phyloP scores from a whole-genome alignment of 306 rosid species.

The Quercus gilva region DNA sequence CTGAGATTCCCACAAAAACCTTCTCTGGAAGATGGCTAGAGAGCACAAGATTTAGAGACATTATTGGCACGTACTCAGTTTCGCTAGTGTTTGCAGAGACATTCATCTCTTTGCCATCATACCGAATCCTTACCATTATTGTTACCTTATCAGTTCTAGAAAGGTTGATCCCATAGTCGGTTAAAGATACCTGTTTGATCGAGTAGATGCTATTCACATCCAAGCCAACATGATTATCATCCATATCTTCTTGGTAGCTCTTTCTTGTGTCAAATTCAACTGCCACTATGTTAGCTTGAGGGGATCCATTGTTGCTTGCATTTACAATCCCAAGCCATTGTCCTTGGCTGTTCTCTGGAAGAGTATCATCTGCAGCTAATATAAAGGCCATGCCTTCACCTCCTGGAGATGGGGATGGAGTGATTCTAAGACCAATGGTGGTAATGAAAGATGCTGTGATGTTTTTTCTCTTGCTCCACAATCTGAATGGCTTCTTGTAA shows the following conservation, averaged over 20 bases:
- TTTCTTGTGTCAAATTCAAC: conserved; percentile 68
- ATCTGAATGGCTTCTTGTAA: conserved; percentile 20
- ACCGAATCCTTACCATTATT: conserved; percentile 20
- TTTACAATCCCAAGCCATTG: conserved; percentile 49
- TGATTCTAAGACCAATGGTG: conserved; percentile 32
- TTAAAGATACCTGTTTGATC: conserved; percentile 25
- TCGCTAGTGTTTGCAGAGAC: conserved; percentile 16
- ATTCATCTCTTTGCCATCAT: conserved; percentile 26
- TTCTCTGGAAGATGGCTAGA: conserved; percentile 36
- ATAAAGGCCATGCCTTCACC: conserved; percentile 51
- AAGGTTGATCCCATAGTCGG: conserved; percentile 28
- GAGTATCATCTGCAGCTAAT: conserved; percentile 20
- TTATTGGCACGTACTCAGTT: too few species aligned
- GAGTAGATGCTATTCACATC: conserved; percentile 54
- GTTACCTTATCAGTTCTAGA: conserved; percentile 13
- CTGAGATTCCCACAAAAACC: conserved; percentile 67
- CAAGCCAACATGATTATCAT: conserved; percentile 61
- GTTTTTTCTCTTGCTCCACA: conserved; percentile 31
- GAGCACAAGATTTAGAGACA: too few species aligned
- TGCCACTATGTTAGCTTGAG: conserved; percentile 40
- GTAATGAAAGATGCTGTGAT: conserved; percentile 29
- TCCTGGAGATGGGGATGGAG: too few species aligned
- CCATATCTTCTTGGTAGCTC: conserved; percentile 41
- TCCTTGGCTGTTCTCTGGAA: conserved; percentile 32
- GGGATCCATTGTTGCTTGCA: conserved; percentile 42